A percentile compares a stretch with the other conserved stretches of the same genome.
Conservation (phyloP, 139 green algal genomes). For the Coccomyxa sp. region DNA sequence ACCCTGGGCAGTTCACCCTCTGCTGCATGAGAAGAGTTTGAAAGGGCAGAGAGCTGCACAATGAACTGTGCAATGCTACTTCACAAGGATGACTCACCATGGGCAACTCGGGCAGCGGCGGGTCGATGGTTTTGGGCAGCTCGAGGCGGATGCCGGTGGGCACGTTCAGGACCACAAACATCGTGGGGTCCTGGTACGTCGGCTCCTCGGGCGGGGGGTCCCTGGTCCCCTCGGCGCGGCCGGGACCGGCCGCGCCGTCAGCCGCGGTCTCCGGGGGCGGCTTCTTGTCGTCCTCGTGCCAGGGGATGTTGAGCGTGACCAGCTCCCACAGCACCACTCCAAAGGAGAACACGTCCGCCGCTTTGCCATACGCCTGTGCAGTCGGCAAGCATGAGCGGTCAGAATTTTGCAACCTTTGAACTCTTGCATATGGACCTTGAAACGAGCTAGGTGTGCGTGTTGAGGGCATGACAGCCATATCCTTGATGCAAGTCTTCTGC, state of each 20-base stretch:
- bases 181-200: conserved; percentile 8
- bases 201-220: too few species aligned
- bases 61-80: too few species aligned
- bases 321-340: conserved; percentile 32
- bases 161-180: conserved; percentile 17
- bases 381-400: background rate
- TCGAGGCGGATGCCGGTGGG: conserved; percentile 18
- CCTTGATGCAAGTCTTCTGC: background rate
- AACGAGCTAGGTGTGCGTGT: background rate
- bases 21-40: too few species aligned
- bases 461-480: background rate
- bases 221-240: background rate
- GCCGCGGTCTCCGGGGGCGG: background rate
- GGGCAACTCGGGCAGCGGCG: conserved; percentile 25
- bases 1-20: too few species aligned
- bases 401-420: background rate
- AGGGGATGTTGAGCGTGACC: conserved; percentile 11
- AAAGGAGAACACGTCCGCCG: conserved; percentile 47
- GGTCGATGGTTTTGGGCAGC: conserved; percentile 7
- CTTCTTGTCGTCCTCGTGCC: background rate
- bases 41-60: too few species aligned
- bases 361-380: conserved; percentile 25
- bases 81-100: background rate
- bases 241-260: background rate
- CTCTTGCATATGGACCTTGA: background rate